Percentiles rank a stretch among this genome's conserved stretches.
phyloP scores from a whole-genome alignment of 345 rosid species.

The Gossypium stocksii region DNA sequence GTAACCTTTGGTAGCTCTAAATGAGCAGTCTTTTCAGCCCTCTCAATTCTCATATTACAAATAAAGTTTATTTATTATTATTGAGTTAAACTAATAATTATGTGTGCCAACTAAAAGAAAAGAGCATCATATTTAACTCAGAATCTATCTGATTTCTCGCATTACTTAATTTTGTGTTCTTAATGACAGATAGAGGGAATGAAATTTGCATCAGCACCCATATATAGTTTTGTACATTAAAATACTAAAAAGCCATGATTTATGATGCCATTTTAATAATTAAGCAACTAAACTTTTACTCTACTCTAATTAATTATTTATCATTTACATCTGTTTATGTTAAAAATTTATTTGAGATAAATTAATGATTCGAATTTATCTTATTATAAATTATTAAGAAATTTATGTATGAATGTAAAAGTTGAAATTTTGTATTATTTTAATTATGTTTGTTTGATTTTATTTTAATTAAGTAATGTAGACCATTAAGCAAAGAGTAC shows the following conservation, averaged over 20 bases:
- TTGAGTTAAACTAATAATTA: background rate
- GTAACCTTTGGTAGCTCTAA: conserved; percentile 50
- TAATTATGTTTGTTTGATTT: conserved; percentile 25
- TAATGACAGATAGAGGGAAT: conserved; percentile 18
- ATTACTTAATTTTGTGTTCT: conserved; percentile 5
- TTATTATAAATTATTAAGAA: no score
- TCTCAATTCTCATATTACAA: conserved; percentile 24
- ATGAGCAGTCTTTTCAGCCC: conserved; percentile 31
- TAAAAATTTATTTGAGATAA: no score
- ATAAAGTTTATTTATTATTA: conserved; percentile 23
- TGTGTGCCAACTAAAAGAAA: background rate
- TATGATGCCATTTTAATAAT: background rate
- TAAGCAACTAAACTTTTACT: no score
- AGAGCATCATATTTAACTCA: conserved; percentile 25
- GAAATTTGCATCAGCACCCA: conserved; percentile 59
- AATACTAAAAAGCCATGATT: background rate
- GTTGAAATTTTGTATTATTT: background rate
- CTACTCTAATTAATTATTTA: no score
- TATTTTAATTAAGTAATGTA: conserved; percentile 37
- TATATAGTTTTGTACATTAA: conserved; percentile 12
- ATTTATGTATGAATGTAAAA: no score
- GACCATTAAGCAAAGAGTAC: conserved; percentile 41
- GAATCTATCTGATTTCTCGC: conserved; percentile 14
- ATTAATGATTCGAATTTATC: no score
- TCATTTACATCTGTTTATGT: no score